Conservation (phyloP, 2,329 filamentous ascomycete species). For the Diaporthe sp. region DNA sequence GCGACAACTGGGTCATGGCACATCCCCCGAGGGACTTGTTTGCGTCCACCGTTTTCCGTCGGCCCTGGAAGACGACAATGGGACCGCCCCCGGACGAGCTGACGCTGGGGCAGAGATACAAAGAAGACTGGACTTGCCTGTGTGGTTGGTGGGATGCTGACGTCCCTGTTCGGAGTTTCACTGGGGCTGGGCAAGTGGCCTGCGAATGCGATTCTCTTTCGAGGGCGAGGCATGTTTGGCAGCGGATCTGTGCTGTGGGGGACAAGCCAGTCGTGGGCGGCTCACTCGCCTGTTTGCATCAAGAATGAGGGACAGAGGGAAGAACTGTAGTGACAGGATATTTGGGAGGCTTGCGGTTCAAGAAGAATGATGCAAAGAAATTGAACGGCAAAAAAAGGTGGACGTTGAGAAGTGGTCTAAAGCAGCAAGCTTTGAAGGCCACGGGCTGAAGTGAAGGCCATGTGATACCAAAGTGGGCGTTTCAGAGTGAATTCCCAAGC, state of each 20-base stretch:
- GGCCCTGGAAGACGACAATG: neutral
- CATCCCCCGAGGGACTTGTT: slow-evolving; percentile 1
- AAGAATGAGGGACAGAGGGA: neutral
- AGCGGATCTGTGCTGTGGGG: neutral
- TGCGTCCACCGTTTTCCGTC: slow-evolving; percentile 6
- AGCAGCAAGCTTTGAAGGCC: neutral
- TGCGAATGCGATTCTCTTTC: neutral
- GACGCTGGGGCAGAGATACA: neutral
- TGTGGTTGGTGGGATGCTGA: neutral
- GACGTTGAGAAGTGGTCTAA: neutral
- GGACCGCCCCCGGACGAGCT: neutral
- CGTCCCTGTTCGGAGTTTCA: neutral
- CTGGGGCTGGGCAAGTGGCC: neutral
- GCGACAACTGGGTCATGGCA: neutral
- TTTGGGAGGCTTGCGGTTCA: no score
- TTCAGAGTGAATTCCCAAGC: neutral
- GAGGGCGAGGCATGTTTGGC: neutral
- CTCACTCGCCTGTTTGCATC: neutral
- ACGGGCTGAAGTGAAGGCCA: neutral
- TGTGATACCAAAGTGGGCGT: neutral
- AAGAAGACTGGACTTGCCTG: neutral
- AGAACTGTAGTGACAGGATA: neutral
- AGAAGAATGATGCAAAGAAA: neutral
- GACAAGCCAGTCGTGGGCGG: neutral
- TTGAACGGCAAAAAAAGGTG: neutral